A percentile compares a stretch with the other conserved stretches of the same genome.
phyloP scores from a whole-genome alignment of 768 basidiomycete species.

The Boletus rubroflammeus region DNA sequence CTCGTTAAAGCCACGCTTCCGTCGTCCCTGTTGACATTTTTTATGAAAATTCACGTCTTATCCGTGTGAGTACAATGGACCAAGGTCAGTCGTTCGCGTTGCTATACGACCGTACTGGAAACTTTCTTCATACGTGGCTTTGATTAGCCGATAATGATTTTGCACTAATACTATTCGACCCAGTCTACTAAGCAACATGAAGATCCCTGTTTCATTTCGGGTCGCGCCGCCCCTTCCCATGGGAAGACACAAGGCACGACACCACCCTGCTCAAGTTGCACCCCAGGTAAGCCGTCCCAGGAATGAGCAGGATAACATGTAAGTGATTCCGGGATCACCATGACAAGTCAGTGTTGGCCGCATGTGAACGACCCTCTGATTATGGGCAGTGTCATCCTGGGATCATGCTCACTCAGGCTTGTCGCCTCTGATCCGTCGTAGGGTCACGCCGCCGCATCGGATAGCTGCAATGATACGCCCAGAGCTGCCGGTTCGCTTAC shows the following conservation, averaged over 20 bases:
- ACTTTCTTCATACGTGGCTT: neutral
- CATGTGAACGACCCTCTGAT: conserved; percentile 1
- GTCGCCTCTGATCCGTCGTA: neutral
- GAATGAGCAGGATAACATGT: neutral
- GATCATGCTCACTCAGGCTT: neutral
- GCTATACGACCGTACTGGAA: neutral
- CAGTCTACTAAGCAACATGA: neutral
- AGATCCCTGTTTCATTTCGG: neutral
- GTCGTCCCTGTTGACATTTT: neutral
- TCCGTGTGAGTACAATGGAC: conserved; percentile 5
- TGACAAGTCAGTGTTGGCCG: neutral
- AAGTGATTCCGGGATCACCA: neutral
- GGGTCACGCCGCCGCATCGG: neutral
- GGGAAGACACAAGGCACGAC: neutral
- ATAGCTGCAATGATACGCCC: neutral
- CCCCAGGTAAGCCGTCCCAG: neutral
- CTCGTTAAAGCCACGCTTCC: conserved; percentile 13
- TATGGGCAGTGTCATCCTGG: neutral
- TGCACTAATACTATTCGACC: neutral
- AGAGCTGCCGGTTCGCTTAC: conserved; percentile 1
- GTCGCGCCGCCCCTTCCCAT: neutral
- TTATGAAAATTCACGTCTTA: neutral
- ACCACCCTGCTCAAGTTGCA: neutral
- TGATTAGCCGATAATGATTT: neutral
- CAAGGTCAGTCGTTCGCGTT: neutral